A percentile compares a stretch with the other conserved stretches of the same genome.
Conservation (phyloP, 2,329 filamentous ascomycete species). For the Beauveria pseudobassiana region DNA sequence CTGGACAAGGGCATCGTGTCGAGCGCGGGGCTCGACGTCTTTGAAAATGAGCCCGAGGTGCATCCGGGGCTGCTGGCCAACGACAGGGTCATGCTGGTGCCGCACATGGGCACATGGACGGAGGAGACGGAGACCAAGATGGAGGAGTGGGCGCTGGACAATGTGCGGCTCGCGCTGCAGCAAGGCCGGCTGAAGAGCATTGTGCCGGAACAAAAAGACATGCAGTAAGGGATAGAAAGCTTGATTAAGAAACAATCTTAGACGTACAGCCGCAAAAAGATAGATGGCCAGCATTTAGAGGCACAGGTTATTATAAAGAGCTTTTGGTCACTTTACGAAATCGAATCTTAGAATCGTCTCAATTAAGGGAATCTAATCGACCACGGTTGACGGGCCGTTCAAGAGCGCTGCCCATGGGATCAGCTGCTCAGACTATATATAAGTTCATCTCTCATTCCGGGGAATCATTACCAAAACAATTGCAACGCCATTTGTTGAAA, state of each 20-base stretch:
- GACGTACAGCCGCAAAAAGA: neutral
- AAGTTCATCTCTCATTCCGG: constrained; percentile 21
- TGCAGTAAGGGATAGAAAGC: neutral
- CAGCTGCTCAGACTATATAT: constrained; percentile 7
- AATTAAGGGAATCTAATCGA: constrained; percentile 23
- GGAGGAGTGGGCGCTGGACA: constrained; percentile 70
- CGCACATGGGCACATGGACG: constrained; percentile 83
- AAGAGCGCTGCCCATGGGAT: constrained; percentile 4
- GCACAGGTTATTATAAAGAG: no score
- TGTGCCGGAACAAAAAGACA: constrained; percentile 59
- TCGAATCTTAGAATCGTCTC: constrained; percentile 10
- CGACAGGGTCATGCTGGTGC: constrained; percentile 64
- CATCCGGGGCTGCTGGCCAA: constrained; percentile 67
- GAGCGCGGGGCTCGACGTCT: constrained; percentile 72
- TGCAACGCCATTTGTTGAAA: constrained; percentile 34
- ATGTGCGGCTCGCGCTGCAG: constrained; percentile 56
- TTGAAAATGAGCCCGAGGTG: constrained; percentile 70
- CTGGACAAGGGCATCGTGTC: constrained; percentile 62
- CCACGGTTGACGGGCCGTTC: constrained; percentile 38
- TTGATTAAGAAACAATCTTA: neutral
- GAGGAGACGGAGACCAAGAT: constrained; percentile 57
- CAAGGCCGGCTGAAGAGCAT: constrained; percentile 57
- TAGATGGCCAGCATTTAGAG: no score
- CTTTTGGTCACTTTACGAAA: no score
- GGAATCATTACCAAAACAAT: constrained; percentile 29